A percentile compares a stretch with the other conserved stretches of the same genome.
Evolutionary conservation across 371 early-diverging fungal genomes (phyloP).

Genomic region (Mortierella sp.): DNA sequence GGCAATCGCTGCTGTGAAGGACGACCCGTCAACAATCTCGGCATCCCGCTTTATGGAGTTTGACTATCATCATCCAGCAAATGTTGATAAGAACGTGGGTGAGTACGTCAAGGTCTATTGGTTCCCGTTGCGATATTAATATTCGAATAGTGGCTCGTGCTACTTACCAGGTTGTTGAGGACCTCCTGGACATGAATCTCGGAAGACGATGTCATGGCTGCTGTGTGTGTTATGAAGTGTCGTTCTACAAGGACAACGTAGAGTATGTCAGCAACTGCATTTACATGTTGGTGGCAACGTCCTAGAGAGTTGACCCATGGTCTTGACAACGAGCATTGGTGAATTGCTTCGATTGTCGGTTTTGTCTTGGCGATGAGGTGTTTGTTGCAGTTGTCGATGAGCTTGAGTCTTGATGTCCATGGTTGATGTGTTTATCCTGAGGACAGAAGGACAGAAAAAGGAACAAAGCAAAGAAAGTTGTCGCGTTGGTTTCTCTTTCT

Average conservation of each 20-base stretch:
- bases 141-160: neutral
- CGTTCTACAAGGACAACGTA: neutral
- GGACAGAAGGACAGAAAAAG: neutral
- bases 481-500: neutral
- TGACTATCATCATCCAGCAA: constrained; percentile 14
- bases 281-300: neutral
- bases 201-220: constrained; percentile 33
- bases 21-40: constrained; percentile 23
- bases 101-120: neutral
- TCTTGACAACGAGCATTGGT: neutral
- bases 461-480: neutral
- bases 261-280: neutral
- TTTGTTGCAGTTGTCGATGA: neutral
- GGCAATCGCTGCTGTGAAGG: constrained; percentile 43
- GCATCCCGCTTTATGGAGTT: constrained; percentile 41
- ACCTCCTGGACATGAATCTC: constrained; percentile 54
- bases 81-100: constrained; percentile 11
- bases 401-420: neutral
- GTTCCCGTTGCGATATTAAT: neutral
- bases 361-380: neutral
- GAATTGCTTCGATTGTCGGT: neutral
- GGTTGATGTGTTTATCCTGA: neutral
- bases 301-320: neutral
- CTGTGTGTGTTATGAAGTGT: neutral
- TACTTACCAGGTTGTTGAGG: constrained; percentile 45